phyloP scores from a whole-genome alignment of 129 eudicot genomes.

The Flaveria linearis region DNA sequence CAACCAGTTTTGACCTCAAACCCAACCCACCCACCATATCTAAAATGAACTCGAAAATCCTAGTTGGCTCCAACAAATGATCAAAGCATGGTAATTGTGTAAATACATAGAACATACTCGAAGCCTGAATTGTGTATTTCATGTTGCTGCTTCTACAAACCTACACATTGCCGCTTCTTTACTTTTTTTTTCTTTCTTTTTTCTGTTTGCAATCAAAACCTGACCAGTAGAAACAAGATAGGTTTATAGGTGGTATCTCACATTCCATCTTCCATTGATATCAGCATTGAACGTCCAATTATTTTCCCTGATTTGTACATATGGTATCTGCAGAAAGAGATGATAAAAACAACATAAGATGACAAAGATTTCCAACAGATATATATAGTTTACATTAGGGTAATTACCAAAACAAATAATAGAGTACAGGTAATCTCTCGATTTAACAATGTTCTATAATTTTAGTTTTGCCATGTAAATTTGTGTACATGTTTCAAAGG shows the following conservation, averaged over 20 bases:
- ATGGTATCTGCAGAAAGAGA: constrained; percentile 59
- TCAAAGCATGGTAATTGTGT: not conserved
- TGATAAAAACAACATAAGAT: not conserved
- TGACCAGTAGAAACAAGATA: constrained; percentile 15
- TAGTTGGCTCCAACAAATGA: not conserved
- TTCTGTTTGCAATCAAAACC: constrained; percentile 11
- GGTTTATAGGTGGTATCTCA: constrained; percentile 75
- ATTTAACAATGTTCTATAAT: not conserved
- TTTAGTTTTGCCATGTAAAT: not conserved
- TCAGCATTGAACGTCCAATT: constrained; percentile 90
- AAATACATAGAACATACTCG: not conserved
- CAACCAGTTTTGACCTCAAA: not conserved
- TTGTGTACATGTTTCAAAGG: not conserved
- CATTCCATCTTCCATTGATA: constrained; percentile 70
- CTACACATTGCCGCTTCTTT: constrained; percentile 9
- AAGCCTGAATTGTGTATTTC: not conserved
- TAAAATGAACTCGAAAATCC: not conserved
- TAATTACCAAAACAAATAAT: not conserved
- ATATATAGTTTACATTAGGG: not conserved
- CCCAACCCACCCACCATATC: not conserved
- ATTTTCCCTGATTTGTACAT: constrained; percentile 82
- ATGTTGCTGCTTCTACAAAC: constrained; percentile 16
- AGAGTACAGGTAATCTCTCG: not conserved
- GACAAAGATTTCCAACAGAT: not conserved
- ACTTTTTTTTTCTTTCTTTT: too few species aligned